These are phyloP conservation scores for Triticum turgidum DNA, from an alignment of 176 grass and related monocot species.

Conservation along the genomic window DNA sequence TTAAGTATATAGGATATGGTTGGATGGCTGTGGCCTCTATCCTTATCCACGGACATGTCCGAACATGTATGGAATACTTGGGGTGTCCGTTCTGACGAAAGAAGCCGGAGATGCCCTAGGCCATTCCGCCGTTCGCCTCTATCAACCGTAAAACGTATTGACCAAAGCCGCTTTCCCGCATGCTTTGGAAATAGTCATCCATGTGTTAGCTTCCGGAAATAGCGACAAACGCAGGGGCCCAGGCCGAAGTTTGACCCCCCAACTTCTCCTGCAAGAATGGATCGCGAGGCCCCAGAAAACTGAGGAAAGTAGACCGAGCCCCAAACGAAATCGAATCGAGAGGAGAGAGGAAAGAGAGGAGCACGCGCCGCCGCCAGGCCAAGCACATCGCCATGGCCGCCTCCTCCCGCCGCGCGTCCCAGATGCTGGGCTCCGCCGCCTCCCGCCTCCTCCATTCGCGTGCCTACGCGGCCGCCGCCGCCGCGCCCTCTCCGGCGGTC, in stretches of 20 bases:
- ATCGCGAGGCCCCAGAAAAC: constrained; percentile 29
- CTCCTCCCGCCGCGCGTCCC: constrained; percentile 68
- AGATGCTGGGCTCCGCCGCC: constrained; percentile 68
- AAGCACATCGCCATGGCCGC: constrained; percentile 37
- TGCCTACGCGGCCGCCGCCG: constrained; percentile 59
- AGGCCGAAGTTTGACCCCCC: constrained; percentile 23
- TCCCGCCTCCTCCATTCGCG: constrained; percentile 49
- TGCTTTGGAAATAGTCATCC: too few species aligned
- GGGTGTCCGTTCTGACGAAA: too few species aligned
- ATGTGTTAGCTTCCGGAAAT: neutral
- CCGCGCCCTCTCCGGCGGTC: constrained; percentile 74
- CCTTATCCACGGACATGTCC: too few species aligned
- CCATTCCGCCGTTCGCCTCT: too few species aligned
- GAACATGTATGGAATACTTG: too few species aligned
- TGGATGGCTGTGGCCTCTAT: too few species aligned
- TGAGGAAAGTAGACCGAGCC: constrained; percentile 14
- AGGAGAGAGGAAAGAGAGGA: neutral
- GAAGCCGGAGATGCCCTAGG: too few species aligned
- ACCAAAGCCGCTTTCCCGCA: too few species aligned
- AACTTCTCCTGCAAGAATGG: constrained; percentile 57
- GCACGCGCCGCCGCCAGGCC: constrained; percentile 41
- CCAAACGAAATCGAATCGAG: constrained; percentile 42
- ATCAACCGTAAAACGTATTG: too few species aligned
- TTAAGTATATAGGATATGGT: too few species aligned
- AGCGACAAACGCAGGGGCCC: neutral